phyloP scores from a whole-genome alignment of 2,329 filamentous ascomycete species.

The Penicillium decumbens region DNA sequence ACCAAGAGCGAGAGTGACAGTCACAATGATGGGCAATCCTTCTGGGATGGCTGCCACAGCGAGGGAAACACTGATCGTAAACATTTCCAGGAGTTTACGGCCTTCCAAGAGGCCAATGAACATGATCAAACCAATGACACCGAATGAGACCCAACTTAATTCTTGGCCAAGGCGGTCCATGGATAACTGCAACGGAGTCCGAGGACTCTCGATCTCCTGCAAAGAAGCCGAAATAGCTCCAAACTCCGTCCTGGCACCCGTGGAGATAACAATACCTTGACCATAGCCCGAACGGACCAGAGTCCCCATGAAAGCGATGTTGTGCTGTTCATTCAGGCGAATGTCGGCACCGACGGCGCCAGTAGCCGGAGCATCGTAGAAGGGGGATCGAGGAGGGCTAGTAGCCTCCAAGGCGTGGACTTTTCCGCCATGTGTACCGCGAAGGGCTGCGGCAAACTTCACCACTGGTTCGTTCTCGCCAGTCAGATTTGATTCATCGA shows the following conservation, averaged over 20 bases:
- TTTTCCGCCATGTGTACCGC: constrained; percentile 23
- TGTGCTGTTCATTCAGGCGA: constrained; percentile 69
- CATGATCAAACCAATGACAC: constrained; percentile 88
- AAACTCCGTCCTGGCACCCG: constrained; percentile 88
- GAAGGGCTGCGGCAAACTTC: constrained; percentile 64
- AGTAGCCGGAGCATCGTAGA: constrained; percentile 55
- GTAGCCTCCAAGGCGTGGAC: constrained; percentile 33
- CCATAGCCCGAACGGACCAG: constrained; percentile 91
- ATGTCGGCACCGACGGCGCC: constrained; percentile 61
- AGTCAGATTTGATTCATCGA: constrained; percentile 94
- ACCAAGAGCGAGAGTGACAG: constrained; percentile 88
- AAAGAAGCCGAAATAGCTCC: constrained; percentile 92
- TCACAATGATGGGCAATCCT: constrained; percentile 95
- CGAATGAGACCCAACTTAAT: constrained; percentile 93
- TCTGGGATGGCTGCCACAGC: constrained; percentile 95
- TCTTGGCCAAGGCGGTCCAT: constrained; percentile 98
- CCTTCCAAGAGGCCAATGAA: constrained; percentile 86
- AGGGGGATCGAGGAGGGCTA: constrained; percentile 50
- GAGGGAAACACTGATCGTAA: constrained; percentile 93
- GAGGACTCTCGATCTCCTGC: constrained; percentile 88
- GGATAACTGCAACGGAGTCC: constrained; percentile 86
- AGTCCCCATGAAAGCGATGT: constrained; percentile 98
- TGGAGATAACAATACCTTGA: constrained; percentile 95
- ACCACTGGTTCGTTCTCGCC: constrained; percentile 92
- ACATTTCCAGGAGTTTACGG: constrained; percentile 85